phyloP scores from a whole-genome alignment of 2,329 filamentous ascomycete species.

The Neopestalotiopsis rosae region DNA sequence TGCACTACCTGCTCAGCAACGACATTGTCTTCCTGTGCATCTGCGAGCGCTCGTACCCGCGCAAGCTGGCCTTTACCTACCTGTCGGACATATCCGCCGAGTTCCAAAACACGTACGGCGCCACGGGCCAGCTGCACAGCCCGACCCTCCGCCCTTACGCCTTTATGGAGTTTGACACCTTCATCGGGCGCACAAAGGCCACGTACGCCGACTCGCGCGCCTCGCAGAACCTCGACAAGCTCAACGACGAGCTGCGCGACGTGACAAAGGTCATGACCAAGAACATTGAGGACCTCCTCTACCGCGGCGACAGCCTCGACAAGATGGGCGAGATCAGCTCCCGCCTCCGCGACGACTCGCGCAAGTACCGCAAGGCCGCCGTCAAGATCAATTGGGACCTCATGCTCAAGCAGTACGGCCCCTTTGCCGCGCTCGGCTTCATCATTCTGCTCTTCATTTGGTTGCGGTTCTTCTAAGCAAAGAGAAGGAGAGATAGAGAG shows the following conservation, averaged over 20 bases:
- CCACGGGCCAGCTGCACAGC: constrained; percentile 70
- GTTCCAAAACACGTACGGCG: constrained; percentile 85
- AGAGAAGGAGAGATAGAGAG: constrained; percentile 2
- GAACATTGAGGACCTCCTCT: constrained; percentile 97
- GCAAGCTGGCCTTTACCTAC: constrained; percentile 98
- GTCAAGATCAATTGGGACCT: constrained; percentile 98
- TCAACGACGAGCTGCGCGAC: constrained; percentile 96
- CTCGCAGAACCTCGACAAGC: constrained; percentile 88
- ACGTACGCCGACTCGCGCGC: constrained; percentile 94
- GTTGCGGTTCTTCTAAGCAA: constrained; percentile 84
- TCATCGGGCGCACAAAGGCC: constrained; percentile 90
- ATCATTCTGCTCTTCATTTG: constrained; percentile 87
- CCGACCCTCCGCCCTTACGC: constrained; percentile 86
- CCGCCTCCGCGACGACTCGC: constrained; percentile 86
- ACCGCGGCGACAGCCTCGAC: constrained; percentile 91
- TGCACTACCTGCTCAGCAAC: constrained; percentile 88
- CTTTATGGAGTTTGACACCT: constrained; percentile 97
- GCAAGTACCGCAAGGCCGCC: constrained; percentile 91
- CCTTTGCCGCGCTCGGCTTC: constrained; percentile 80
- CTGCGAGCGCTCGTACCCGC: constrained; percentile 91
- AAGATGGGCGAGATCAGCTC: constrained; percentile 96
- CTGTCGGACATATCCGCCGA: constrained; percentile 89
- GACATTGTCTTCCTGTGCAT: constrained; percentile 92
- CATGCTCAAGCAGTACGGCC: constrained; percentile 94
- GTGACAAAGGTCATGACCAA: constrained; percentile 99